Percentiles rank a stretch among this genome's conserved stretches.
These are phyloP conservation scores for Hymenoscyphus albidus DNA, from an alignment of 2,329 filamentous ascomycete genomes.

Conservation along the genomic window DNA sequence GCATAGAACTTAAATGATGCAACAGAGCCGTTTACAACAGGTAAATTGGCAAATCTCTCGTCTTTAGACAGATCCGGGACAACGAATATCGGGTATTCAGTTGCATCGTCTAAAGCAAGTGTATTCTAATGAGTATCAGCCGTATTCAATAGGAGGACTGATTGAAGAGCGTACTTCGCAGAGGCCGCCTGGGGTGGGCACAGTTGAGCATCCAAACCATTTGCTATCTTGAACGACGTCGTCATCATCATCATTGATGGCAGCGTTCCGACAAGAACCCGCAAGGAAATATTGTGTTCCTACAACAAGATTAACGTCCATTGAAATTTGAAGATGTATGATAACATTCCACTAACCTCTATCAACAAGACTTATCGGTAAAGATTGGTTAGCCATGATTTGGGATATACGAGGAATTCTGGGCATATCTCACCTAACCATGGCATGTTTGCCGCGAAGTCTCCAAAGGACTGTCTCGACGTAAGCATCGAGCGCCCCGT, in stretches of 20 bases:
- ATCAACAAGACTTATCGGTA: conserved; percentile 22
- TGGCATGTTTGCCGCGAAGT: conserved; percentile 27
- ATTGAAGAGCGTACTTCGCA: conserved; percentile 27
- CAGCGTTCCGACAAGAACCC: conserved; percentile 21
- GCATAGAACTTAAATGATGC: conserved; percentile 30
- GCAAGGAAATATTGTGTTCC: conserved; percentile 27
- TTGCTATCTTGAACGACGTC: conserved; percentile 20
- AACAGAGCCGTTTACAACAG: conserved; percentile 20
- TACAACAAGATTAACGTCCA: conserved; percentile 7
- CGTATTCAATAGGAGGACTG: background rate
- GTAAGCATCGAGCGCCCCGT: conserved; percentile 36
- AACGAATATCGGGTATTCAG: conserved; percentile 14
- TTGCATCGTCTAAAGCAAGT: conserved; percentile 13
- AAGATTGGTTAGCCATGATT: background rate
- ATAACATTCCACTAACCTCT: conserved; percentile 14
- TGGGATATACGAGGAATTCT: background rate
- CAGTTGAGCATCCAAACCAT: conserved; percentile 30
- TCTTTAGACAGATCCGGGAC: conserved; percentile 25
- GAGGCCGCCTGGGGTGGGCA: conserved; percentile 28
- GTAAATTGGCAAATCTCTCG: conserved; percentile 18
- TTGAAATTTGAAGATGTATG: background rate
- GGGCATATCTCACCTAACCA: conserved; percentile 27
- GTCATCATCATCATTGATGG: conserved; percentile 18
- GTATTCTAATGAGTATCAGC: conserved; percentile 13
- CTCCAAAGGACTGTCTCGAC: conserved; percentile 49